phyloP scores from a whole-genome alignment of 1,139 yeast genomes.

The Citeromyces siamensis region DNA sequence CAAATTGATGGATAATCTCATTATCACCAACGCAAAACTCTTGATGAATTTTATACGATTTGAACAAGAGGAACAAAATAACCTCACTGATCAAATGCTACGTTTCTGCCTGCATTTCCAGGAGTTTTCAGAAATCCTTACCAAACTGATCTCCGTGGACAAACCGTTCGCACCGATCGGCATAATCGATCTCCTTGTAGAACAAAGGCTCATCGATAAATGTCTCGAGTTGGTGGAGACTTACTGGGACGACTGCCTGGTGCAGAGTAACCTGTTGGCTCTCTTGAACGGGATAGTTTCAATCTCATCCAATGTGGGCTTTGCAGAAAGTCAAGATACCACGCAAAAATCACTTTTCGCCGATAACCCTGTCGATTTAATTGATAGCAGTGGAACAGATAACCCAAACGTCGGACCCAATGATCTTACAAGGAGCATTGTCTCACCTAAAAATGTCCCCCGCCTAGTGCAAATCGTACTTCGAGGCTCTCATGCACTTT shows the following conservation, averaged over 20 bases:
- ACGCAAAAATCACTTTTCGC: slow-evolving; percentile 16
- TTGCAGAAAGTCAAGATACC: slow-evolving; percentile 20
- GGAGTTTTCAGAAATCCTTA: slow-evolving; percentile 67
- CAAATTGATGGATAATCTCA: slow-evolving; percentile 80
- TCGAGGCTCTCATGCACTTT: slow-evolving; percentile 66
- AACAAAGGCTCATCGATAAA: slow-evolving; percentile 41
- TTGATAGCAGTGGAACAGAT: slow-evolving; percentile 11
- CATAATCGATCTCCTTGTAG: slow-evolving; percentile 54
- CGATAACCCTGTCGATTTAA: slow-evolving; percentile 32
- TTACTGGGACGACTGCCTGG: slow-evolving; percentile 21
- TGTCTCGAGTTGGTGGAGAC: slow-evolving; percentile 14
- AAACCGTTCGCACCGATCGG: slow-evolving; percentile 68
- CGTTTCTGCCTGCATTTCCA: slow-evolving; percentile 61
- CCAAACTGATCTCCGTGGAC: slow-evolving; percentile 66
- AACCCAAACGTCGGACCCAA: slow-evolving; percentile 96
- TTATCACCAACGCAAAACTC: slow-evolving; percentile 77
- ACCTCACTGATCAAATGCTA: slow-evolving; percentile 52
- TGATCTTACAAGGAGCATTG: slow-evolving; percentile 84
- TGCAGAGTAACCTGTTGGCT: slow-evolving; percentile 19
- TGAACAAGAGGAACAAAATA: slow-evolving; percentile 27
- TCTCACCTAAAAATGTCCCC: slow-evolving; percentile 52
- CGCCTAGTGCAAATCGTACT: slow-evolving; percentile 67
- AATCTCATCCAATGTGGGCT: slow-evolving; percentile 20
- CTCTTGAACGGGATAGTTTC: slow-evolving; percentile 20
- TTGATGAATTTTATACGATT: slow-evolving; percentile 49